Evolutionary conservation across 345 rosid genomes (phyloP), one percentile per base, ranked within the genome.

Genomic region (Erysimum cheiranthoides): DNA sequence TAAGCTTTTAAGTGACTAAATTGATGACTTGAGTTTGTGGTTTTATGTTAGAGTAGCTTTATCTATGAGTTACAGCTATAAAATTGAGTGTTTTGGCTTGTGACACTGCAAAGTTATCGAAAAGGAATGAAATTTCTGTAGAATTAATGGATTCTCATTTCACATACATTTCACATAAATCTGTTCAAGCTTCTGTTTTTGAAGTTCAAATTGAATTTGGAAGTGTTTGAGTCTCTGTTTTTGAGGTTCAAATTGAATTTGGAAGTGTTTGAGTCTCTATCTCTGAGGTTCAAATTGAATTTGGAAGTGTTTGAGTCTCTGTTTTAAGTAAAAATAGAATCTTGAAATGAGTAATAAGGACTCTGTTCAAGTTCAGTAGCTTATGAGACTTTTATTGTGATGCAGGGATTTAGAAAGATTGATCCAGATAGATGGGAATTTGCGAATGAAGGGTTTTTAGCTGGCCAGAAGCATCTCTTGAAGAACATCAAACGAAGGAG

Each of bases 381-480:
- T 75, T 63, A 75, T 31, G 1, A 0, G 28, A 56, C 1, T 13
- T 21, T 32, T 8, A 8, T 47, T 73, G 65, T 16, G 1, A 16
- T 76, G 64, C 83, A 91, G 97, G 98, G 98, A 18, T 92, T 94
- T 49, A 84, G 87, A 81, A 94, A 92, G 81, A 84, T 94, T 6
- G 92, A 94, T 82, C 91, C 97, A 6, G 97, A 94, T 39, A 79
- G 86, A 32, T 94, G 98, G 97, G 97, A 92, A 74, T 94, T 94
- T 46, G 95, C 95, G 7, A 89, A 88, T 35, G 98, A 90, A 79
- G 94, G 97, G 45, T 94, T 94, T 78, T 68, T 90, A 40, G 86
- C 93, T 58, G 98, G 97, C n/a, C 92, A 90, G 64, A 87, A 78
- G 78, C 92, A 90, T 51, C 86, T 94, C 13, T n/a, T 92, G 69